phyloP scores from a whole-genome alignment of 1,284 basidiomycete genomes.

The Ganoderma multipileum region DNA sequence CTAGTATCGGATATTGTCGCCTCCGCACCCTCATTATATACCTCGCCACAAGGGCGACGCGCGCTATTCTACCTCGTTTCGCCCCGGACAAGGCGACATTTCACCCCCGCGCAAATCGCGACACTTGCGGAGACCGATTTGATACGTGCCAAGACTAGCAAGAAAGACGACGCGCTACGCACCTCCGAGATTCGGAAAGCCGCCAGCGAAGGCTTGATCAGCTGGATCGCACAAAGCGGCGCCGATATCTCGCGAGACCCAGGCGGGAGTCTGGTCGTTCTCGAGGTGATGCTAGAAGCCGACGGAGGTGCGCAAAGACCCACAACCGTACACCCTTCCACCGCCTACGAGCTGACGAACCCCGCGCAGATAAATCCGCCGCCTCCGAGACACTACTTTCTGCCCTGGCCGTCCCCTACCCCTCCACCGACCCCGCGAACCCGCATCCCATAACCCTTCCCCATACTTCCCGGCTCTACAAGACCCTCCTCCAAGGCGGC shows the following conservation, averaged over 20 bases:
- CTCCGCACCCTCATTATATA: slow-evolving; percentile 60
- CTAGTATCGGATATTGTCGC: slow-evolving; percentile 70
- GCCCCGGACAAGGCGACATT: slow-evolving; percentile 81
- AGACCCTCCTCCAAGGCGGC: slow-evolving; percentile 88
- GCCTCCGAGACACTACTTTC: slow-evolving; percentile 66
- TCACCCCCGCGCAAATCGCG: slow-evolving; percentile 75
- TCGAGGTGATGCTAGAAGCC: slow-evolving; percentile 83
- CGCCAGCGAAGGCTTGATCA: slow-evolving; percentile 74
- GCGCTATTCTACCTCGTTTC: slow-evolving; percentile 82
- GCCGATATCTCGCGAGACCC: slow-evolving; percentile 72
- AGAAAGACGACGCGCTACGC: slow-evolving; percentile 72
- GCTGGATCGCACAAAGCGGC: slow-evolving; percentile 69
- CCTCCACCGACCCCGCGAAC: slow-evolving; percentile 50
- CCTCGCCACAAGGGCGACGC: slow-evolving; percentile 72
- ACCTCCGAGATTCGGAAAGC: slow-evolving; percentile 72
- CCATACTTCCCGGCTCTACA: slow-evolving; percentile 83
- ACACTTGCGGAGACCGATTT: slow-evolving; percentile 76
- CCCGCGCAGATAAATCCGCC: slow-evolving; percentile 66
- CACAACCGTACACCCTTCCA: background rate
- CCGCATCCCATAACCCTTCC: slow-evolving; percentile 81
- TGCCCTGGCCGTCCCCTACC: slow-evolving; percentile 62
- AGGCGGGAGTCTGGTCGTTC: slow-evolving; percentile 77
- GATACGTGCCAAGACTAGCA: slow-evolving; percentile 72
- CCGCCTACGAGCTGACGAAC: background rate
- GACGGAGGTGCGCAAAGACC: slow-evolving; percentile 69